These are phyloP conservation scores for Penicillium sp. DNA, from an alignment of 2,329 filamentous ascomycete genomes.

Conservation along the genomic window DNA sequence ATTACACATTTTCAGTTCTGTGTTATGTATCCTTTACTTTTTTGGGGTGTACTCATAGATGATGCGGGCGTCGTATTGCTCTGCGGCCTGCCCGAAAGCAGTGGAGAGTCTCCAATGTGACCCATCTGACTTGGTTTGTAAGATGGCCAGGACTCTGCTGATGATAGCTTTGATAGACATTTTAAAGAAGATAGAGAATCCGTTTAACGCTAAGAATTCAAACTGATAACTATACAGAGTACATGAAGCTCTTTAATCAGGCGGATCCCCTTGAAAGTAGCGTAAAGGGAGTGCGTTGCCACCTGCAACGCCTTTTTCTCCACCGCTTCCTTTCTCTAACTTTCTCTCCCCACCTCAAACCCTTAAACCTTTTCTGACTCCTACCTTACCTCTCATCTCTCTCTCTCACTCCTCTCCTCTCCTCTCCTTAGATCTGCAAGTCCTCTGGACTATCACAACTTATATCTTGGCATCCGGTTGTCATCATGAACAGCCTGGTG, in stretches of 20 bases:
- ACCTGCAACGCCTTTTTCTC: conserved; percentile 35
- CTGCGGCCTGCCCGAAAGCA: conserved; percentile 6
- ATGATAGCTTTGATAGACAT: too few relatives aligned
- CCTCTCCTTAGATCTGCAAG: conserved; percentile 4
- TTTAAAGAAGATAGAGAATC: too few relatives aligned
- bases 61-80: conserved; percentile 7
- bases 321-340: conserved; percentile 33
- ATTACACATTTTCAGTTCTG: too few relatives aligned
- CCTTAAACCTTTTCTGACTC: conserved; percentile 19
- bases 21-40: background rate
- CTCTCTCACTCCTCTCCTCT: too few relatives aligned
- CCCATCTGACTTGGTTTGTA: background rate
- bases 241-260: conserved; percentile 9
- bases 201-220: too few relatives aligned
- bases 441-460: conserved; percentile 1
- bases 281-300: conserved; percentile 32
- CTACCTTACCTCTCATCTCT: background rate
- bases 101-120: background rate
- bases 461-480: conserved; percentile 30
- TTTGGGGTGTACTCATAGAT: background rate
- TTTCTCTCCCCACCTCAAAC: conserved; percentile 24
- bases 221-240: background rate
- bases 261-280: conserved; percentile 23
- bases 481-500: conserved; percentile 60
- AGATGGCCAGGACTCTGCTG: background rate